A percentile compares a stretch with the other conserved stretches of the same genome.
Evolutionary conservation across 495 filamentous ascomycete species (phyloP).

Genomic region (Cercophora samala): DNA sequence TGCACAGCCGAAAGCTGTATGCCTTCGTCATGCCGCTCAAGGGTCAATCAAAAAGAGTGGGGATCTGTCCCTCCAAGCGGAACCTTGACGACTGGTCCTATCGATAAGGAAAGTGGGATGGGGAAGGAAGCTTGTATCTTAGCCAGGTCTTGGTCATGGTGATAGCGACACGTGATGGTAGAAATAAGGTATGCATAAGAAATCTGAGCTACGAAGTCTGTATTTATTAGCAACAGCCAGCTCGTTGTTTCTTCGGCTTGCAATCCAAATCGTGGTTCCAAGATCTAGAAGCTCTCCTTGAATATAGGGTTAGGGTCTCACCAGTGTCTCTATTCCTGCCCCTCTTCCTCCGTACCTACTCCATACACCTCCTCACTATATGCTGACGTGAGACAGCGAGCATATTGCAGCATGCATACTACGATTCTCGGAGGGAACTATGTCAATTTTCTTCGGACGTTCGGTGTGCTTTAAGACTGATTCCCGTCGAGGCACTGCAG

Average conservation of each 20-base stretch:
- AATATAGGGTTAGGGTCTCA: background rate
- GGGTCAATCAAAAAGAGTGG: background rate
- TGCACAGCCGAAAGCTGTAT: background rate
- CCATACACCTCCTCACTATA: background rate
- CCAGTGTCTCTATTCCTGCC: background rate
- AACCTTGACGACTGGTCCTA: constrained; percentile 8
- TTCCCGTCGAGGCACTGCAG: background rate
- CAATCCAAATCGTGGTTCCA: too few species aligned
- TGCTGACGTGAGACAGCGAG: background rate
- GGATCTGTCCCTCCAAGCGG: background rate
- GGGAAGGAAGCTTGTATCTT: too few species aligned
- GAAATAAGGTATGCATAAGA: too few species aligned
- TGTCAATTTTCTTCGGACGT: background rate
- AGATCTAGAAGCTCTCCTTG: too few species aligned
- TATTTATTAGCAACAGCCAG: too few species aligned
- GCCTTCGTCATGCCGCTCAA: background rate
- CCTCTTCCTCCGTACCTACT: background rate
- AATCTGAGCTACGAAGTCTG: too few species aligned
- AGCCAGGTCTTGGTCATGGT: too few species aligned
- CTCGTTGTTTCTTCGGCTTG: too few species aligned
- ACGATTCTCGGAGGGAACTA: background rate
- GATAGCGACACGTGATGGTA: too few species aligned
- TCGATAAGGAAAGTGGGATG: background rate
- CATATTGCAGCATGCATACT: background rate
- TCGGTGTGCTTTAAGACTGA: background rate